Evolutionary conservation across 2,329 filamentous ascomycete genomes (phyloP).

Genomic region (Arachnomyces sp.): DNA sequence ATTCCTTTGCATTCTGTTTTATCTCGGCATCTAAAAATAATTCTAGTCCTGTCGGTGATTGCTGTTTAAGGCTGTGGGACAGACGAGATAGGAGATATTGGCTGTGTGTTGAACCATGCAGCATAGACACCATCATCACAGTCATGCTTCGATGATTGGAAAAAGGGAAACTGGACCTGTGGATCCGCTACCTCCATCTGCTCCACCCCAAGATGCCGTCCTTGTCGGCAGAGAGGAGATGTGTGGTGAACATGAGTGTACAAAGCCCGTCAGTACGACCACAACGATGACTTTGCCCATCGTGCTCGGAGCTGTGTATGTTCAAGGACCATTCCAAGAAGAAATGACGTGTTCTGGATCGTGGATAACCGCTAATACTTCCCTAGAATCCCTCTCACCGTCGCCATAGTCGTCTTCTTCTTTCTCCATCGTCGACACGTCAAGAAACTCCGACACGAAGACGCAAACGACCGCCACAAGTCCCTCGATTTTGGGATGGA

Average conservation of each 20-base stretch:
- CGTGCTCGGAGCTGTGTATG: conserved; percentile 62
- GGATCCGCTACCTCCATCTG: too few relatives aligned
- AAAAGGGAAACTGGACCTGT: too few relatives aligned
- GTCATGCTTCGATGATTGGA: too few relatives aligned
- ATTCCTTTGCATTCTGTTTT: too few relatives aligned
- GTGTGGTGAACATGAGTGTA: conserved; percentile 32
- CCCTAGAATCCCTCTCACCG: conserved; percentile 63
- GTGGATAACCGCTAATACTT: conserved; percentile 16
- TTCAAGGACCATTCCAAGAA: conserved; percentile 16
- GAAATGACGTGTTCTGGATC: not conserved
- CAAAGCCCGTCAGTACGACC: conserved; percentile 49
- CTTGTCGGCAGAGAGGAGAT: too few relatives aligned
- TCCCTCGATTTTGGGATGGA: conserved; percentile 89
- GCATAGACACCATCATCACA: too few relatives aligned
- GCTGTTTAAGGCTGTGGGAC: too few relatives aligned
- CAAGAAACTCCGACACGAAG: conserved; percentile 39
- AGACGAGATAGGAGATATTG: too few relatives aligned
- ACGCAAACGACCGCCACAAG: conserved; percentile 40
- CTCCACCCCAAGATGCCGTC: too few relatives aligned
- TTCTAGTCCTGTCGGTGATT: too few relatives aligned
- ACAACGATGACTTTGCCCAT: conserved; percentile 57
- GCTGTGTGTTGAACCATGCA: too few relatives aligned
- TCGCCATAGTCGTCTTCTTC: conserved; percentile 58
- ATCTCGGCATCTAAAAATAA: too few relatives aligned
- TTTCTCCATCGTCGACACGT: conserved; percentile 73